Evolutionary conservation across 1,284 basidiomycete species (phyloP).

Genomic region (Sporisorium iseilematis-ciliati): DNA sequence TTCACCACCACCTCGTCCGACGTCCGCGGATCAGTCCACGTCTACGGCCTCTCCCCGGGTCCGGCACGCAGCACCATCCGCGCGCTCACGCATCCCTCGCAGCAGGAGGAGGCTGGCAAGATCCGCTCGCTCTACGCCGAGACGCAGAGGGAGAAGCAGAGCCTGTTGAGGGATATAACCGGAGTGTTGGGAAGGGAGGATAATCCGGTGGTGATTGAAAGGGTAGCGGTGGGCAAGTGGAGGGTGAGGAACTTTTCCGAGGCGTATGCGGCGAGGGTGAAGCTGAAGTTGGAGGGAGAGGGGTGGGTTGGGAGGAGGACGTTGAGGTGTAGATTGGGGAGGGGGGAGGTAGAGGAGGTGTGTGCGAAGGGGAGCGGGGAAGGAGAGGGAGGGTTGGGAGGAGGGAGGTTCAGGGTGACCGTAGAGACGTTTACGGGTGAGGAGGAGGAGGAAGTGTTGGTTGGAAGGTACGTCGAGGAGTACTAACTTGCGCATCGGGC

Average conservation of each 20-base stretch:
- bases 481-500: neutral
- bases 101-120: neutral
- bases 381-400: slow-evolving; percentile 1
- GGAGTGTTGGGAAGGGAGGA: slow-evolving; percentile 36
- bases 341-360: neutral
- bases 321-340: neutral
- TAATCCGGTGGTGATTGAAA: slow-evolving; percentile 13
- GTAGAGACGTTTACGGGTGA: slow-evolving; percentile 4
- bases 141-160: slow-evolving; percentile 48
- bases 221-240: neutral
- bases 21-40: slow-evolving; percentile 13
- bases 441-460: neutral
- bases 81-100: slow-evolving; percentile 22
- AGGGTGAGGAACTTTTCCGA: slow-evolving; percentile 32
- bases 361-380: neutral
- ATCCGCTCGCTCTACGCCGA: slow-evolving; percentile 59
- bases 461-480: slow-evolving; percentile 20
- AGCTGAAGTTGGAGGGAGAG: neutral
- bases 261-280: slow-evolving; percentile 2
- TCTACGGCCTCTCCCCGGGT: slow-evolving; percentile 50
- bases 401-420: neutral
- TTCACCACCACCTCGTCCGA: slow-evolving; percentile 16
- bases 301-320: slow-evolving; percentile 7
- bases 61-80: slow-evolving; percentile 34
- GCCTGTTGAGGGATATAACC: slow-evolving; percentile 38